Percentiles rank a stretch among this genome's conserved stretches.
Evolutionary conservation across 1,284 basidiomycete genomes (phyloP).

Genomic region (Trichosporon faecale): DNA sequence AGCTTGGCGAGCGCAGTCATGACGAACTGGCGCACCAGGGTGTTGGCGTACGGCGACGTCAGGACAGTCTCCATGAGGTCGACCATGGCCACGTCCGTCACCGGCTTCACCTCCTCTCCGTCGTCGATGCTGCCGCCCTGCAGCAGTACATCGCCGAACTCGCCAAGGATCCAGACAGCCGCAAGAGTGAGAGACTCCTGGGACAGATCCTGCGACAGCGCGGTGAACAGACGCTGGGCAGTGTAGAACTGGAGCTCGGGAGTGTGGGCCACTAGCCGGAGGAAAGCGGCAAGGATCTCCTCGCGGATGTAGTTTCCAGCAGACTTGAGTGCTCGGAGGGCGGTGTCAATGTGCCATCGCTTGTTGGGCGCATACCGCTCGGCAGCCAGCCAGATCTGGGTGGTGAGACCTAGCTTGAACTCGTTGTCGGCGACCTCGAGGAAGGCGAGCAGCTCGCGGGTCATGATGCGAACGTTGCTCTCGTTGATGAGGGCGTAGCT

Average conservation of each 20-base stretch:
- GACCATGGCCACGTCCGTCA: conserved; percentile 75
- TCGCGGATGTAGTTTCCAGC: conserved; percentile 99
- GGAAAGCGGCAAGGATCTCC: conserved; percentile 91
- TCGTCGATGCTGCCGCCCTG: conserved; percentile 87
- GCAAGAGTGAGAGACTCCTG: conserved; percentile 93
- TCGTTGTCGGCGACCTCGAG: conserved; percentile 98
- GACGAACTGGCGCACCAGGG: conserved; percentile 86
- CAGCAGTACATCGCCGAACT: conserved; percentile 88
- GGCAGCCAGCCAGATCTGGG: conserved; percentile 92
- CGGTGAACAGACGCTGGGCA: conserved; percentile 83
- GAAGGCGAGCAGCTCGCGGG: conserved; percentile 90
- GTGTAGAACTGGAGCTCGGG: conserved; percentile 97
- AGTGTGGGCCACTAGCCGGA: conserved; percentile 93
- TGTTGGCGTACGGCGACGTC: conserved; percentile 91
- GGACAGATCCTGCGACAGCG: conserved; percentile 86
- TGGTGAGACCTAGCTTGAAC: conserved; percentile 97
- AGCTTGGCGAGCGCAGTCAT: conserved; percentile 89
- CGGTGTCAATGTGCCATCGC: conserved; percentile 98
- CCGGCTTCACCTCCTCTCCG: conserved; percentile 66
- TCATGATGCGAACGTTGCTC: conserved; percentile 85
- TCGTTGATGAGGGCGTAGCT: conserved; percentile 98
- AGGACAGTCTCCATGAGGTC: conserved; percentile 84
- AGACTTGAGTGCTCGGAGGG: conserved; percentile 88
- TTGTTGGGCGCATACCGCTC: conserved; percentile 97
- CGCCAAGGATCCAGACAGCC: conserved; percentile 93